Evolutionary conservation across 352 stramenopile species (phyloP).

Genomic region (Globisporangium viniferum): DNA sequence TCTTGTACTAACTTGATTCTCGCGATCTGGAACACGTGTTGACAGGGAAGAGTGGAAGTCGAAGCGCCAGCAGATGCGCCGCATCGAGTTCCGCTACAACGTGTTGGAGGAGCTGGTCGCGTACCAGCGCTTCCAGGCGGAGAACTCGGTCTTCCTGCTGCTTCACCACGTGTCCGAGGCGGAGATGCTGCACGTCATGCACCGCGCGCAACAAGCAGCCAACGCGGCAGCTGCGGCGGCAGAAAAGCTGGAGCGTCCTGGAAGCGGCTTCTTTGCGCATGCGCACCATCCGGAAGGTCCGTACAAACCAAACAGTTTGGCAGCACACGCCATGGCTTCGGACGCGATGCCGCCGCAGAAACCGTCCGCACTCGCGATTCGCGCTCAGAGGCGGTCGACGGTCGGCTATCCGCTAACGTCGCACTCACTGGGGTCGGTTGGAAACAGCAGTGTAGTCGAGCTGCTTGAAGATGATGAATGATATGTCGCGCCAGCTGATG

Average conservation of each 20-base stretch:
- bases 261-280: not conserved
- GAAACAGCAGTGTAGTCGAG: slow-evolving; percentile 4
- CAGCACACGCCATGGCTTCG: not conserved
- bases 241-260: not conserved
- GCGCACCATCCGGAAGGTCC: not conserved
- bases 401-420: not conserved
- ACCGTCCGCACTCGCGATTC: not conserved
- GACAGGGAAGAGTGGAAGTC: slow-evolving; percentile 47
- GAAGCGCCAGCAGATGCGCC: slow-evolving; percentile 44
- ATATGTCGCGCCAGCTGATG: not conserved
- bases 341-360: not conserved
- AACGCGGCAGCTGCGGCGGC: not conserved
- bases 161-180: slow-evolving; percentile 55
- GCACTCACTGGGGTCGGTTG: not conserved
- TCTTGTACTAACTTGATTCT: not conserved
- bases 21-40: not conserved
- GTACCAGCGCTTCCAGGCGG: slow-evolving; percentile 58
- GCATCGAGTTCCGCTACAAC: slow-evolving; percentile 64
- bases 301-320: not conserved
- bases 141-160: slow-evolving; percentile 65
- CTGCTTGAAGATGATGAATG: slow-evolving; percentile 23
- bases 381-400: not conserved
- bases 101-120: slow-evolving; percentile 62
- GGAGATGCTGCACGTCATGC: slow-evolving; percentile 60
- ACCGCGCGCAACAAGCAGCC: slow-evolving; percentile 30